Conservation (phyloP, 2,329 filamentous ascomycete species). For the Graphilbum ipis-grandicollis region DNA sequence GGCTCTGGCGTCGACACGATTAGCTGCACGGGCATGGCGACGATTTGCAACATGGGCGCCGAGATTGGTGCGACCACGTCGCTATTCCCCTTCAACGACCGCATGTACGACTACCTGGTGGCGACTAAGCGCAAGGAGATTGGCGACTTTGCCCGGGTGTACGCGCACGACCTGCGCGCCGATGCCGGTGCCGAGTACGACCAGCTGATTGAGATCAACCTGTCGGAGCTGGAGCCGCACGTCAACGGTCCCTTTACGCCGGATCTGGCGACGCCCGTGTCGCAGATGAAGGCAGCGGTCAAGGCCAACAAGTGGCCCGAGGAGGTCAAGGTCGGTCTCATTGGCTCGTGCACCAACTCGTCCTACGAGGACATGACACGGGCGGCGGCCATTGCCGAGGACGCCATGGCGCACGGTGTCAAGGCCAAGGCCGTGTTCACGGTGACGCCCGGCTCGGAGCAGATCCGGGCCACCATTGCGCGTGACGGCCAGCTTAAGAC, state of each 20-base stretch:
- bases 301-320: slow-evolving; percentile 93
- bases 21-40: slow-evolving; percentile 75
- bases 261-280: slow-evolving; percentile 92
- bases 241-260: slow-evolving; percentile 99
- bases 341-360: slow-evolving; percentile 95
- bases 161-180: slow-evolving; percentile 70
- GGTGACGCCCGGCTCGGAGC: slow-evolving; percentile 91
- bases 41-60: slow-evolving; percentile 53
- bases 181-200: slow-evolving; percentile 92
- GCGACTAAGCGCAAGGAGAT: slow-evolving; percentile 85
- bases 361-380: slow-evolving; percentile 82
- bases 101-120: slow-evolving; percentile 89
- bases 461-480: slow-evolving; percentile 84
- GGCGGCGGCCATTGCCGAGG: slow-evolving; percentile 75
- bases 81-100: slow-evolving; percentile 93
- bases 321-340: slow-evolving; percentile 90
- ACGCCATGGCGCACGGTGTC: slow-evolving; percentile 79
- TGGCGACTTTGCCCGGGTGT: slow-evolving; percentile 72
- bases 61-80: slow-evolving; percentile 79
- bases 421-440: slow-evolving; percentile 91
- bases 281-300: slow-evolving; percentile 88
- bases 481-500: slow-evolving; percentile 85
- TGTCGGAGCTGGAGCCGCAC: slow-evolving; percentile 86
- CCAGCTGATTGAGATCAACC: slow-evolving; percentile 88
- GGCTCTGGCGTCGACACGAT: slow-evolving; percentile 55